A percentile compares a stretch with the other conserved stretches of the same genome.
These are phyloP conservation scores for Porcisia deanei DNA, from an alignment of 208 protist species.

Conservation along the genomic window DNA sequence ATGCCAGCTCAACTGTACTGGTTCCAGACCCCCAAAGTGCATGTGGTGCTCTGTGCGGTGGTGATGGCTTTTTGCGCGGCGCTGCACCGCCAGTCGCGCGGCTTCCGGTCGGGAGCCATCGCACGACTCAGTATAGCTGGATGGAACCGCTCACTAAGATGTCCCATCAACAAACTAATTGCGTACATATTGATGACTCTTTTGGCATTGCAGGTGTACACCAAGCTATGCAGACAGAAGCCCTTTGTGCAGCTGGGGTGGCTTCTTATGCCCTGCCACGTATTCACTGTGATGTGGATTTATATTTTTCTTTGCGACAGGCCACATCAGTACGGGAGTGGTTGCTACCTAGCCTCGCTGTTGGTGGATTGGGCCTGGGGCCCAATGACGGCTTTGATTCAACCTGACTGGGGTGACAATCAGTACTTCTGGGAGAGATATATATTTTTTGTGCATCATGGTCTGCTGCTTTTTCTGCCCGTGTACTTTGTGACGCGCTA, in stretches of 20 bases:
- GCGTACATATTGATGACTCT: conserved; percentile 37
- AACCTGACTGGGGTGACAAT: conserved; percentile 72
- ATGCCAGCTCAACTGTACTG: conserved; percentile 43
- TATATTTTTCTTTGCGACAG: conserved; percentile 40
- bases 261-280: conserved; percentile 85
- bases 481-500: conserved; percentile 71
- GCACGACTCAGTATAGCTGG: conserved; percentile 10
- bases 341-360: conserved; percentile 68
- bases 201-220: conserved; percentile 45
- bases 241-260: conserved; percentile 81
- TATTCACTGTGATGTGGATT: conserved; percentile 62
- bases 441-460: conserved; percentile 68
- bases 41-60: conserved; percentile 52
- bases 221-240: conserved; percentile 46
- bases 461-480: conserved; percentile 57
- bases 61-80: conserved; percentile 32
- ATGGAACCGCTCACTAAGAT: conserved; percentile 31
- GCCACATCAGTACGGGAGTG: conserved; percentile 37
- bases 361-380: conserved; percentile 57
- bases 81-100: conserved; percentile 36
- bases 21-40: conserved; percentile 67
- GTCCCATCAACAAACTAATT: conserved; percentile 45
- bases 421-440: conserved; percentile 48
- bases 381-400: conserved; percentile 33
- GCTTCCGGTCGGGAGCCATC: conserved; percentile 29